Conservation (phyloP, 768 basidiomycete genomes). For the Pulveroboletus sp. region DNA sequence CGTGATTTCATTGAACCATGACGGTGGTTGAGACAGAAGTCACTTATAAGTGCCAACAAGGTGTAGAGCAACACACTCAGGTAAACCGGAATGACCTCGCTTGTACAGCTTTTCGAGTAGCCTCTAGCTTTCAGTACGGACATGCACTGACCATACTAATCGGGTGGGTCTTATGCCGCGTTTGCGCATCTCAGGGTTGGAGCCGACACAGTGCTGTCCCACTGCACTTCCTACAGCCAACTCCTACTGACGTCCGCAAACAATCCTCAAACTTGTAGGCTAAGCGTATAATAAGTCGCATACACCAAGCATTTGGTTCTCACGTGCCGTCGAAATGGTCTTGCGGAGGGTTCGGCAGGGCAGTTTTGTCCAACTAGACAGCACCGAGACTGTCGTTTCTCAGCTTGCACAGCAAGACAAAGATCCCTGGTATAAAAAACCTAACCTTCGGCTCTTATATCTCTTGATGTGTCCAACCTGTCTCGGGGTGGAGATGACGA, state of each 20-base stretch:
- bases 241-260: not conserved
- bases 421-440: constrained; percentile 59
- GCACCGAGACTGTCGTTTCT: constrained; percentile 12
- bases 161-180: no score
- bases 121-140: no score
- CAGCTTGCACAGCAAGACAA: constrained; percentile 37
- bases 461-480: constrained; percentile 46
- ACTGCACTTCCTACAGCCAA: not conserved
- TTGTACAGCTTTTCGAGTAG: no score
- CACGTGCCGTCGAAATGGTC: constrained; percentile 2
- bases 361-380: not conserved
- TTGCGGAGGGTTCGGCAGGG: not conserved
- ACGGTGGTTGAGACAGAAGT: no score
- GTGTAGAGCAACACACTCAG: no score
- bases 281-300: not conserved
- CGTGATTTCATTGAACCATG: no score
- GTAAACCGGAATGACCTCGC: no score
- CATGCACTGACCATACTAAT: no score
- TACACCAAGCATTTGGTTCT: not conserved
- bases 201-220: no score
- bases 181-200: no score
- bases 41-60: no score
- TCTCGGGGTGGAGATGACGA: constrained; percentile 18
- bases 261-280: no score
- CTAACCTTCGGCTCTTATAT: constrained; percentile 52